Evolutionary conservation across 192 early-diverging fungal species (phyloP).

Genomic region (Coemansia sp.): DNA sequence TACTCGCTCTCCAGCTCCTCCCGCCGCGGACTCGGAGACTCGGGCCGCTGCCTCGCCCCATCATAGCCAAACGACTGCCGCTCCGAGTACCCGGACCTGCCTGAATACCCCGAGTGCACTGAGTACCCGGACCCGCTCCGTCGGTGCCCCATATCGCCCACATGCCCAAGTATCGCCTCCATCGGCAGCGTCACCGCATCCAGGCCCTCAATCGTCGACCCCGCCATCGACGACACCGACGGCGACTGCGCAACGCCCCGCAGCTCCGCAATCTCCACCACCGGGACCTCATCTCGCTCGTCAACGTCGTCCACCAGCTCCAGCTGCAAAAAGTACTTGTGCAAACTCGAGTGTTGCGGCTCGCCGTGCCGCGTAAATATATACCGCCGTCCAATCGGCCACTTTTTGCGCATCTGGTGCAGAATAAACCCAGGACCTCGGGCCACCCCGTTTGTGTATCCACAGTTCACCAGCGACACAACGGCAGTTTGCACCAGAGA

Average conservation of each 20-base stretch:
- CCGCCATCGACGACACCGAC: slow-evolving; percentile 36
- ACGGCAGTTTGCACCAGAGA: slow-evolving; percentile 37
- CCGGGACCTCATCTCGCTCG: neutral
- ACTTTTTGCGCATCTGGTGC: slow-evolving; percentile 50
- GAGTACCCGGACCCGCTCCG: slow-evolving; percentile 15
- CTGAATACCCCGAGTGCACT: slow-evolving; percentile 9
- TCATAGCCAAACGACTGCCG: slow-evolving; percentile 4
- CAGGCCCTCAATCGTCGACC: slow-evolving; percentile 48
- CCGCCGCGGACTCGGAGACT: slow-evolving; percentile 11
- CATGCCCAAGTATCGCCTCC: slow-evolving; percentile 20
- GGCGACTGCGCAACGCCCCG: slow-evolving; percentile 28
- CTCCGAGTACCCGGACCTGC: slow-evolving; percentile 9
- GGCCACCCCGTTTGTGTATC: slow-evolving; percentile 39
- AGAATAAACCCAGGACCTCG: slow-evolving; percentile 48
- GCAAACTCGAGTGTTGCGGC: slow-evolving; percentile 46
- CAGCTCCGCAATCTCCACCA: slow-evolving; percentile 43
- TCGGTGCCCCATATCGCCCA: slow-evolving; percentile 4
- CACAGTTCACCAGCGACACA: slow-evolving; percentile 48
- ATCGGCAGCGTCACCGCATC: slow-evolving; percentile 42
- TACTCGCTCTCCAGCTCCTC: slow-evolving; percentile 7
- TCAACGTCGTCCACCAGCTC: slow-evolving; percentile 35
- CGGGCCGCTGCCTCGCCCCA: neutral
- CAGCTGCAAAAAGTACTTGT: slow-evolving; percentile 54
- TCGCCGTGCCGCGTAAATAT: slow-evolving; percentile 51
- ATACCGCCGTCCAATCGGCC: slow-evolving; percentile 49